phyloP scores from a whole-genome alignment of 495 filamentous ascomycete genomes.

The Cetradonia linearis region DNA sequence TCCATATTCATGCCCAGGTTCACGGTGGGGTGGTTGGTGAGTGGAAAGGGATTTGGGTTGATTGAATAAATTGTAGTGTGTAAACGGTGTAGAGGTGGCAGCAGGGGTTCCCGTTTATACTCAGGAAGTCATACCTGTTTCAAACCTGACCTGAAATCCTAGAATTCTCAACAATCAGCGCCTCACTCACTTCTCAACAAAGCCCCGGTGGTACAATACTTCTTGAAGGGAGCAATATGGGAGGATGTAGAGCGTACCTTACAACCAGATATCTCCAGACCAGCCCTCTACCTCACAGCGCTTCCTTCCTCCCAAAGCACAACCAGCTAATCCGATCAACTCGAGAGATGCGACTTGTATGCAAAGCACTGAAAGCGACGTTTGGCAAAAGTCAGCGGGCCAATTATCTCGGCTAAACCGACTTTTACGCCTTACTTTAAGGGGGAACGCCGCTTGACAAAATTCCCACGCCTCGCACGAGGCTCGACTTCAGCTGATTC shows the following conservation, averaged over 20 bases:
- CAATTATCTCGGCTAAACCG: conserved; percentile 14
- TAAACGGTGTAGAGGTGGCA: conserved; percentile 10
- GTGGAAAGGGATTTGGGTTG: not conserved
- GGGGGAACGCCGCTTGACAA: conserved; percentile 9
- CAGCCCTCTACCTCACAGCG: conserved; percentile 24
- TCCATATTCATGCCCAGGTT: not conserved
- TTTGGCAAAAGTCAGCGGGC: conserved; percentile 5
- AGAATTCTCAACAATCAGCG: not conserved
- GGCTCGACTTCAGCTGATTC: not conserved
- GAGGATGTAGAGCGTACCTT: conserved; percentile 10
- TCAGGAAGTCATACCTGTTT: conserved; percentile 11
- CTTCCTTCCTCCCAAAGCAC: conserved; percentile 23
- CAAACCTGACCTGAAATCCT: conserved; percentile 10
- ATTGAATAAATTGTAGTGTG: conserved; percentile 2
- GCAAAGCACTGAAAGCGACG: conserved; percentile 13
- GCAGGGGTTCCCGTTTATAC: not conserved
- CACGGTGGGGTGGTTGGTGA: not conserved
- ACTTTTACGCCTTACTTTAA: conserved; percentile 13
- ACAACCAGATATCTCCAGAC: conserved; percentile 13
- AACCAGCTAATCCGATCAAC: conserved; percentile 18
- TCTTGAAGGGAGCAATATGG: not conserved
- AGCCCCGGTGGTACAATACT: not conserved
- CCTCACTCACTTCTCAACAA: not conserved
- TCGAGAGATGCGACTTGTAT: conserved; percentile 6
- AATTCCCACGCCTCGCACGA: conserved; percentile 3